These are phyloP conservation scores for Candida alai DNA, from an alignment of 805 yeast species.

Conservation along the genomic window DNA sequence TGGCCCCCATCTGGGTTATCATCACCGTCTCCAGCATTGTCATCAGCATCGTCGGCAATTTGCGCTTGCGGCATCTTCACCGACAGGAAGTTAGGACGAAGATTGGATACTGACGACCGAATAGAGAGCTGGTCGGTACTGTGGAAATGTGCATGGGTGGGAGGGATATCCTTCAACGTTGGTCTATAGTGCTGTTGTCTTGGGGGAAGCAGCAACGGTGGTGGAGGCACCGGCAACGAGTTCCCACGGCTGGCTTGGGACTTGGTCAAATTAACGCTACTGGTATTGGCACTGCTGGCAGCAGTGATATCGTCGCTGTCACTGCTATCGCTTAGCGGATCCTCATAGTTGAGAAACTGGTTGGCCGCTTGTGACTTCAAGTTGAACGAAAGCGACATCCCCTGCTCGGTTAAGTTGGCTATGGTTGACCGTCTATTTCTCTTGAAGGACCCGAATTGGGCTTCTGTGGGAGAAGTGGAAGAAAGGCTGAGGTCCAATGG, in stretches of 20 bases:
- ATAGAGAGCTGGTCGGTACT: constrained; percentile 27
- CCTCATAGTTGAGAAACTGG: constrained; percentile 22
- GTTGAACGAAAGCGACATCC: constrained; percentile 62
- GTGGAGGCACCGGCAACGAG: not conserved
- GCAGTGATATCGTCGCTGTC: constrained; percentile 10
- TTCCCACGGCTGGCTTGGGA: too few species aligned
- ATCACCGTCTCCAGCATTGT: constrained; percentile 57
- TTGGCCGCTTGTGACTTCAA: constrained; percentile 56
- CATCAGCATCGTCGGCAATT: constrained; percentile 64
- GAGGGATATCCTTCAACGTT: not conserved
- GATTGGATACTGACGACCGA: constrained; percentile 32
- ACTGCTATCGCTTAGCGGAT: constrained; percentile 12
- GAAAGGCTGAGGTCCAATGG: constrained; percentile 19
- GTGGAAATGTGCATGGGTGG: not conserved
- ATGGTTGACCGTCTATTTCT: constrained; percentile 45
- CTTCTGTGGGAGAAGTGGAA: constrained; percentile 15
- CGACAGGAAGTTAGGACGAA: constrained; percentile 65
- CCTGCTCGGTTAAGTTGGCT: constrained; percentile 69
- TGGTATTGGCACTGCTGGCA: constrained; percentile 1
- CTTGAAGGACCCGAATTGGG: constrained; percentile 15
- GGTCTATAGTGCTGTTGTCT: constrained; percentile 1
- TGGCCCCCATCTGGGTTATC: constrained; percentile 54
- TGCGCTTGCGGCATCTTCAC: constrained; percentile 68
- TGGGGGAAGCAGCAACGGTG: not conserved
- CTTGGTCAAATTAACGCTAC: constrained; percentile 1